Percentiles rank a stretch among this genome's conserved stretches.
These are phyloP conservation scores for Diaporthe sp. DNA, from an alignment of 2,329 filamentous ascomycete species.

Conservation along the genomic window DNA sequence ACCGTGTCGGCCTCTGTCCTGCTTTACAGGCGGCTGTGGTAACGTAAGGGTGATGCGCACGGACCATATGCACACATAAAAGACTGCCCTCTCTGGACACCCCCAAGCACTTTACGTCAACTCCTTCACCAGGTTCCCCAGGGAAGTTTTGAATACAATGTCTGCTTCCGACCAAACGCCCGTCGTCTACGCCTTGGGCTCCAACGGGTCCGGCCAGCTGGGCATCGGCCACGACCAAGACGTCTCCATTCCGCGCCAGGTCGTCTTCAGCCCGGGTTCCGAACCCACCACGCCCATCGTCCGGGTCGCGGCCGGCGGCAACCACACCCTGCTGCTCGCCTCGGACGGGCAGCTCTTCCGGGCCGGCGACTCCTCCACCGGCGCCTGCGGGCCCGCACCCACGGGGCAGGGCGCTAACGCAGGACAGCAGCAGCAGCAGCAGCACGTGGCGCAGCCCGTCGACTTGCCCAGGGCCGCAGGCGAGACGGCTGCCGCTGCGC, in stretches of 20 bases:
- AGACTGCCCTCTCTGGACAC: not conserved
- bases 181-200: slow-evolving; percentile 78
- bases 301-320: slow-evolving; percentile 77
- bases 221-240: slow-evolving; percentile 80
- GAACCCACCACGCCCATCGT: slow-evolving; percentile 53
- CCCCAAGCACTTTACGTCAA: not conserved
- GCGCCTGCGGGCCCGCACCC: slow-evolving; percentile 65
- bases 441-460: slow-evolving; percentile 23
- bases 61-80: not conserved
- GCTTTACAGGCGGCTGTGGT: not conserved
- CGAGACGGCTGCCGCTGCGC: slow-evolving; percentile 33
- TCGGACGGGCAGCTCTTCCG: slow-evolving; percentile 71
- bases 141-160: not conserved
- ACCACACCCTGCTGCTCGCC: slow-evolving; percentile 85
- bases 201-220: slow-evolving; percentile 82
- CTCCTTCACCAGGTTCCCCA: not conserved
- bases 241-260: slow-evolving; percentile 74
- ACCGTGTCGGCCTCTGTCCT: not conserved
- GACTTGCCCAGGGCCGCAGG: not conserved
- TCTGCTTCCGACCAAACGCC: slow-evolving; percentile 54
- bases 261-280: slow-evolving; percentile 65
- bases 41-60: not conserved
- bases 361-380: slow-evolving; percentile 71
- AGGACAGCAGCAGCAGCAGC: not conserved
- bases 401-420: slow-evolving; percentile 32